Evolutionary conservation across 2,329 filamentous ascomycete species (phyloP), one percentile per base, ranked within the genome.

Genomic region (Monilinia fructicola): DNA sequence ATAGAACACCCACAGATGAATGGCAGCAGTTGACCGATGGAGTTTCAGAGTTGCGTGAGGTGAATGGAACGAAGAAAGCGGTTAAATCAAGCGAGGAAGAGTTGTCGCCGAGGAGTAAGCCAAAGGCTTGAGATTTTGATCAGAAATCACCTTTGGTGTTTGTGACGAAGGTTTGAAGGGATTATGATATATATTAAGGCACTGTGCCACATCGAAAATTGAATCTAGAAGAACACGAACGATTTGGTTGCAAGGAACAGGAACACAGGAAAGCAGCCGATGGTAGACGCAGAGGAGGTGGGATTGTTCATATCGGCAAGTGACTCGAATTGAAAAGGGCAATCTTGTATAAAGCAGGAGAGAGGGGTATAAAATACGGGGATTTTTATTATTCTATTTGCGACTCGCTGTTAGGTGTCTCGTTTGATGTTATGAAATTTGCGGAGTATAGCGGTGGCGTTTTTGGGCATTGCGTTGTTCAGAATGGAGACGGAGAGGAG

Each of bases 31-130:
- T 61, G 4, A 38, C 4, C 16, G 46, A 50, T 50, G 44, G 31
- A 4, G 9, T 26, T 26, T 12, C 16, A 5, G 44, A 38, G 3
- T 26, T 50, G n/a, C 44, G 4, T 11, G 31, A 18, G 46, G 14
- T 61, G n/a, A 61, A 61, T 52, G 54, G 54, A 40, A n/a, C 23
- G 11, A 12, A 12, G 23, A 42, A 42, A n/a, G 12, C 12, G 10
- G 10, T 3, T n/a, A 38, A 16, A 16, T 5, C 21, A 26, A 21
- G 23, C 14, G 26, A 54, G 7, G 64, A 53, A 4, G 46, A 54
- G 4, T 44, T 66, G 7, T 61, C 64, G 10, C 64, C 64, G 58
- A 66, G 16, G 56, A 66, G 55, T 53, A 44, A 10, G 10, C 55
- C 64, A 21, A 23, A 6, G 28, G n/a, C 38, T 11, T 61, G 48